These are phyloP conservation scores for Phlebopus sp. DNA, from an alignment of 1,284 basidiomycete genomes.

Conservation along the genomic window DNA sequence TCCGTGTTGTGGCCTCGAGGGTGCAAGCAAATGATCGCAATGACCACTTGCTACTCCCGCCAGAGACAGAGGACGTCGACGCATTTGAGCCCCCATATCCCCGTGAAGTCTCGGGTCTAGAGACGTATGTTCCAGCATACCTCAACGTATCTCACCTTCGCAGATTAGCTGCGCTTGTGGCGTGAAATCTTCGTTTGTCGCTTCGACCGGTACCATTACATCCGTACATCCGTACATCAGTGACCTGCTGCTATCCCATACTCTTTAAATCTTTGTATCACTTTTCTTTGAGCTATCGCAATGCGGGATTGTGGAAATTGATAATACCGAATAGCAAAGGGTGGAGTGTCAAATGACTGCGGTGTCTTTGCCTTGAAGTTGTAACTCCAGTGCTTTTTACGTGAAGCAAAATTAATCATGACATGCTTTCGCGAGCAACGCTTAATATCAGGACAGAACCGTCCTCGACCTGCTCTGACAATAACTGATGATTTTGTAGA, in stretches of 20 bases:
- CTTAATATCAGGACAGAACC: slow-evolving; percentile 35
- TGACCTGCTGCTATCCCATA: slow-evolving; percentile 1
- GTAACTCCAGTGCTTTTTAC: too few relatives aligned
- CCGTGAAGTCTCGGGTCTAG: slow-evolving; percentile 82
- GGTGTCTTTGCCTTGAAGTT: too few relatives aligned
- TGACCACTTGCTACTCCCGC: slow-evolving; percentile 90
- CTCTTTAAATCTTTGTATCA: slow-evolving; percentile 22
- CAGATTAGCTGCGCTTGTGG: slow-evolving; percentile 74
- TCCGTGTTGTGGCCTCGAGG: slow-evolving; percentile 92
- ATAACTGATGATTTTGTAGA: slow-evolving; percentile 40
- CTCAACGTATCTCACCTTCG: slow-evolving; percentile 82
- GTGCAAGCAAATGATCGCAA: slow-evolving; percentile 94
- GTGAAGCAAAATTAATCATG: not conserved
- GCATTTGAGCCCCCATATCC: slow-evolving; percentile 87
- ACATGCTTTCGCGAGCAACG: slow-evolving; percentile 1
- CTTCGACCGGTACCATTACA: not conserved
- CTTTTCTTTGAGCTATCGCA: slow-evolving; percentile 12
- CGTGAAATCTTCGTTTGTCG: not conserved
- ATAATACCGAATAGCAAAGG: not conserved
- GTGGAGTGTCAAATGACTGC: too few relatives aligned
- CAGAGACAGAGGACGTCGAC: slow-evolving; percentile 94
- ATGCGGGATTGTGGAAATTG: not conserved
- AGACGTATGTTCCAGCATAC: slow-evolving; percentile 87
- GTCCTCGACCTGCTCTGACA: slow-evolving; percentile 43
- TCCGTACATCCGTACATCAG: not conserved